Percentiles rank a stretch among this genome's conserved stretches.
Conservation (phyloP, 1,284 basidiomycete species). For the Cystobasidium sp. region DNA sequence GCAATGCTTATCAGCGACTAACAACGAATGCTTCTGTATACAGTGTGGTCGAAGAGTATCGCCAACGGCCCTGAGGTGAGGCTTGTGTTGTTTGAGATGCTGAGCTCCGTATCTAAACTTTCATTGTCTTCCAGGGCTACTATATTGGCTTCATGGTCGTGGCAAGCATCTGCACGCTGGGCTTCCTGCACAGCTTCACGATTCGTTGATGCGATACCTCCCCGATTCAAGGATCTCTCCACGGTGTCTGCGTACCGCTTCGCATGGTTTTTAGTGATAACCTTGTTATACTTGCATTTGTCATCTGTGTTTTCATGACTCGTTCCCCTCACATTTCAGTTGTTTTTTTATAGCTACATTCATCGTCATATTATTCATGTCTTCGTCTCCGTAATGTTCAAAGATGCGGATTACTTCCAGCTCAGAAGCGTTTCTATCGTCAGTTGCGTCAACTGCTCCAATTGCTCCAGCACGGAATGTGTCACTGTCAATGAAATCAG, state of each 20-base stretch:
- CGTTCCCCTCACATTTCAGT: neutral
- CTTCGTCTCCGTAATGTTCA: neutral
- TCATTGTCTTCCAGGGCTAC: neutral
- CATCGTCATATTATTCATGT: neutral
- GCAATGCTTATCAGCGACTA: neutral
- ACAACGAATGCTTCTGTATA: conserved; percentile 30
- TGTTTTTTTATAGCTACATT: conserved; percentile 18
- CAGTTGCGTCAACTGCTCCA: conserved; percentile 1
- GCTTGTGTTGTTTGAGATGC: conserved; percentile 46
- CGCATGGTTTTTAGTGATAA: neutral
- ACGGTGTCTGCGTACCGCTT: neutral
- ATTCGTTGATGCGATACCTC: conserved; percentile 24
- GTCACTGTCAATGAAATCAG: neutral
- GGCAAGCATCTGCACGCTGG: conserved; percentile 43
- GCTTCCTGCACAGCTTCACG: conserved; percentile 46
- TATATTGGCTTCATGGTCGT: conserved; percentile 30
- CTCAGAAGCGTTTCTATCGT: neutral
- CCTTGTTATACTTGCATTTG: neutral
- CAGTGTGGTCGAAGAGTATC: conserved; percentile 52
- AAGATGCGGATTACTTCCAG: too few species aligned
- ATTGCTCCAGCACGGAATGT: neutral
- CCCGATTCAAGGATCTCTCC: neutral
- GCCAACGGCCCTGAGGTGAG: conserved; percentile 49
- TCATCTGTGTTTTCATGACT: neutral
- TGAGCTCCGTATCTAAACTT: neutral